Evolutionary conservation across 2,329 filamentous ascomycete genomes (phyloP), one percentile per base, ranked within the genome.

Genomic region (Penicillium digitatum): DNA sequence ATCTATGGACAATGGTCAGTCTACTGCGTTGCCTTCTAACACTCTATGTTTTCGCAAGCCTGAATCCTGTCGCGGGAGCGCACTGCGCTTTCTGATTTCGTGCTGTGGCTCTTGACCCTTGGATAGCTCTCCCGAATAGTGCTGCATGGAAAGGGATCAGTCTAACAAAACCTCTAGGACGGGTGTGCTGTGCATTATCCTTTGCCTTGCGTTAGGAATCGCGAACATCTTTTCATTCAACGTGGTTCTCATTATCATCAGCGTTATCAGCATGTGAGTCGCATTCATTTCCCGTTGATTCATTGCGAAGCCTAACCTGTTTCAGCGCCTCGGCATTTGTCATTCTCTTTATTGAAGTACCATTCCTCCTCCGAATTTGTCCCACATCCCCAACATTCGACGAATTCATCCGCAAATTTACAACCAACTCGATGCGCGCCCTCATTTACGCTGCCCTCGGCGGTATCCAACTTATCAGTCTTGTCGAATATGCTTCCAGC

Each of bases 391-490:
- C 87, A 61, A 86, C 83, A 62, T 99, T 99, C 78, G 94, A 99
- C 74, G 79, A 78, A 63, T 87, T 91, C 72, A 93, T 99, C 74
- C 91, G 93, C 75, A 87, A 84, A 69, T 89, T 99, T 79, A 90
- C 90, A 61, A 95, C 92, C 56, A 97, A 96, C 80, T 97, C 92
- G 79, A 95, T 94, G 87, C 91, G 94, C 76, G 93, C 93, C 20
- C 88, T 80, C 55, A 87, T 95, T 71, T 99, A 99, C 76, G 76
- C 78, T 55, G 77, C 84, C 71, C 93, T 97, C 88, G 88, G 85
- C 65, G 70, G 87, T 48, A 74, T 95, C 43, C 91, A 96, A 75
- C 97, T 89, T 84, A 78, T 95, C 56, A 95, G 90, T 72, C 78
- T 92, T 60, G 80, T 88, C 57, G 68, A 78, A 22, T 72, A 76